Evolutionary conservation across 768 basidiomycete genomes (phyloP), one percentile per base, ranked within the genome.

Genomic region (Dacryopinax primogenitus): DNA sequence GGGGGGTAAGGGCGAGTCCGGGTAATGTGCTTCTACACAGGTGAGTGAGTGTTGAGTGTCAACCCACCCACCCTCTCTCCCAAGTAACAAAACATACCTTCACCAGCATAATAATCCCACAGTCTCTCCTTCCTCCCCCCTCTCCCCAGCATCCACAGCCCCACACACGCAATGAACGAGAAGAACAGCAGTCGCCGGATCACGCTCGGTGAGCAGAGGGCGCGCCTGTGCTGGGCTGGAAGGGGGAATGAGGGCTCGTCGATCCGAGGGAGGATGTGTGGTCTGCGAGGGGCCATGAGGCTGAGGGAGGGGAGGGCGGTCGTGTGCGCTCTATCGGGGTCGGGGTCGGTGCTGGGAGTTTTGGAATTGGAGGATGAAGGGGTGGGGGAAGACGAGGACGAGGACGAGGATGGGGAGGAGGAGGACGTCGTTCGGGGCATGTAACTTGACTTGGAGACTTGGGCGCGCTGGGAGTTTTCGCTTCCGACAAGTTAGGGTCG

Each of bases 41-140:
- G 11, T 39, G 11, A n/a, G 37, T 39, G 3, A 4, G 51, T 32
- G 7, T 18, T 44, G 26, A 58, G 51, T 30, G 2, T 30, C 30
- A n/a, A n/a, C 51, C 26, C 51, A 11, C 3, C 32, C 51, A 58
- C 51, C 32, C 51, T 30, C 4, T 58, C 13, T 15, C 51, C 11
- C 13, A 13, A 11, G 45, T 28, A 18, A 30, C 26, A 58, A 28
- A 32, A 30, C 51, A 4, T 30, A 58, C 51, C 51, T 9, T 58
- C 51, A 23, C 32, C 51, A 3, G 3, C 51, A 58, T 58, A 58
- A 21, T 58, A 58, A 23, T 30, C 51, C 51, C 51, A 58, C 51
- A 58, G 18, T 4, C 51, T 3, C 51, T 58, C 51, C 51, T 58
- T 58, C 9, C 51, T 58, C 51, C 26, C 51, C 51, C 51, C 51